Conservation (phyloP, 2,329 filamentous ascomycete species). For the Colletotrichum falcatum region DNA sequence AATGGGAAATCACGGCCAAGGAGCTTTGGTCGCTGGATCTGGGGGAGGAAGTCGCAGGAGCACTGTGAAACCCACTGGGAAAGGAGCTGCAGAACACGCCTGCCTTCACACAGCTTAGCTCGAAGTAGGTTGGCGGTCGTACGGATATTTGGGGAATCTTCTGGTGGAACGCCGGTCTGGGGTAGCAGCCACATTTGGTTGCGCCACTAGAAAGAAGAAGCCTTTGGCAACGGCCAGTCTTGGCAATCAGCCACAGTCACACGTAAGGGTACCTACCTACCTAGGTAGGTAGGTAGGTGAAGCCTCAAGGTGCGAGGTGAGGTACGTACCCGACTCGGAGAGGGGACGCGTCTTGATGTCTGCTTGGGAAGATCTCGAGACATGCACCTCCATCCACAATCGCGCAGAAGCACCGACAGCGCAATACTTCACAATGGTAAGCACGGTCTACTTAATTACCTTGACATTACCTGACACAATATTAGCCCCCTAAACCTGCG, state of each 20-base stretch:
- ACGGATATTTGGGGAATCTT: conserved; percentile 16
- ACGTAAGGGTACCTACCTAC: too few species aligned
- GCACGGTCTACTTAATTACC: not conserved
- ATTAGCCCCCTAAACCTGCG: conserved; percentile 39
- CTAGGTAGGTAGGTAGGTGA: not conserved
- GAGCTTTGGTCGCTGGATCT: conserved; percentile 39
- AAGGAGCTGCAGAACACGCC: conserved; percentile 33
- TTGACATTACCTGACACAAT: conserved; percentile 1
- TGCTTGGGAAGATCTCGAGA: conserved; percentile 6
- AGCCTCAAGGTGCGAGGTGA: not conserved
- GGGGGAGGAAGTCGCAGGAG: conserved; percentile 10
- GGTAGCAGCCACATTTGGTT: conserved; percentile 18
- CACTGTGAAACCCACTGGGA: conserved; percentile 32
- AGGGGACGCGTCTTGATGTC: conserved; percentile 29
- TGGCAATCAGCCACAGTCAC: conserved; percentile 32
- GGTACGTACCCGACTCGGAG: conserved; percentile 12
- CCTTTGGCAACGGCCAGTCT: not conserved
- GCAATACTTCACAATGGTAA: conserved; percentile 27
- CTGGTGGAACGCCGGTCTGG: conserved; percentile 34
- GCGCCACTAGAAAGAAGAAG: not conserved
- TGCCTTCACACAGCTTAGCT: conserved; percentile 10
- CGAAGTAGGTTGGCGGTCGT: conserved; percentile 3
- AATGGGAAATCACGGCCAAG: conserved; percentile 38
- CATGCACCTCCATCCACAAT: not conserved
- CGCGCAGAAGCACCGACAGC: conserved; percentile 1